phyloP scores from a whole-genome alignment of 2,329 filamentous ascomycete species.

The Pestalotiopsis sp. region DNA sequence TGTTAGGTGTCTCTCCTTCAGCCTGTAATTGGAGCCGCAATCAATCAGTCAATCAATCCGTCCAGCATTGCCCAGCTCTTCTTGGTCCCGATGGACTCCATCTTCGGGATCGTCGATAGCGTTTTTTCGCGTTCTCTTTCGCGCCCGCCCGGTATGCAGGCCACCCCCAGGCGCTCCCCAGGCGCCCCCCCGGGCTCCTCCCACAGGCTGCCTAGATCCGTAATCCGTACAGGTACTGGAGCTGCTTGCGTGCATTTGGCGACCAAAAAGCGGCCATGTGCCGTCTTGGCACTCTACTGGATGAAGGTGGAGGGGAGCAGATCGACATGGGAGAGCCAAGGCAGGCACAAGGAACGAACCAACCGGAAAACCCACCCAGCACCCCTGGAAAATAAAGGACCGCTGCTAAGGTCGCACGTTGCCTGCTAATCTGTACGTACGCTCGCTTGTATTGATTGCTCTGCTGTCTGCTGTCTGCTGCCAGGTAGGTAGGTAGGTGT shows the following conservation, averaged over 20 bases:
- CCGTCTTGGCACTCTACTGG: constrained; percentile 12
- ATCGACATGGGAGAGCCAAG: neutral
- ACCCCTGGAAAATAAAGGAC: neutral
- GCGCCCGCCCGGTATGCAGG: neutral
- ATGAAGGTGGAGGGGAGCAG: neutral
- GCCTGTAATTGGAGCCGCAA: constrained; percentile 12
- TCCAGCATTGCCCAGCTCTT: neutral
- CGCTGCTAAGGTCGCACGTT: neutral
- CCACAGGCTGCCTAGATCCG: neutral
- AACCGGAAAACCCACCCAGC: neutral
- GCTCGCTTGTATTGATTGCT: neutral
- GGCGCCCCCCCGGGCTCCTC: too few species aligned
- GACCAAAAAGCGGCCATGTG: neutral
- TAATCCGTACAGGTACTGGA: neutral
- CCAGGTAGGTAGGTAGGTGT: neutral
- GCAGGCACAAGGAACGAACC: neutral
- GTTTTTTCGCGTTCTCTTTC: neutral
- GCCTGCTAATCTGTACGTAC: neutral
- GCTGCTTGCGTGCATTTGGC: neutral
- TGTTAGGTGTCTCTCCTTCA: neutral
- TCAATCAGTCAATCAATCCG: constrained; percentile 1
- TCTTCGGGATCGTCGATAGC: neutral
- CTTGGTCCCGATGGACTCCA: neutral
- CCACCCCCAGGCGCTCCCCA: neutral
- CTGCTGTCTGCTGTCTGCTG: neutral